Base-by-base conservation (phyloP, 208 protist species). In the Acanthamoeba healyi region DNA sequence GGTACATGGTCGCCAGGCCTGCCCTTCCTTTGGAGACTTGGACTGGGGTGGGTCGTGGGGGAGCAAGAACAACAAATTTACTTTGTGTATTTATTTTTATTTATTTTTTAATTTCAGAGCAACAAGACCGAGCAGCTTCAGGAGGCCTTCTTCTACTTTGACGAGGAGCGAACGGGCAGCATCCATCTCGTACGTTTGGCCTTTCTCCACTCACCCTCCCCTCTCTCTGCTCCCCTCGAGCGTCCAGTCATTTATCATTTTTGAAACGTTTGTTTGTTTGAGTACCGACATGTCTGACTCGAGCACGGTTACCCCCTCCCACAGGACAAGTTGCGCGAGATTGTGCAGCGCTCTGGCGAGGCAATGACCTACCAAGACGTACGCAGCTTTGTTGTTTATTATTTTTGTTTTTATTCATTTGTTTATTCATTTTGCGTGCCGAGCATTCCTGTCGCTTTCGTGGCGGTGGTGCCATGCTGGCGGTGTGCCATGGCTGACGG, bases 91-190 rank as follows among this genome's bases (percentile, higher is more conserved):
- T 63, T 14, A 7, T 29, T n/a, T 65, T 2, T 77, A 46, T 17
- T 36, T 24, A 84, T 84, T 46, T 29, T 15, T 34, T 44, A 61
- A 44, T 40, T 17, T 24, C n/a, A 86, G 17, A 17, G 77, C 15
- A 86, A 86, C 46, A 86, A 86, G 77, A 86, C 77, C 5, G 77
- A 86, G 44, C 77, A 86, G 46, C 77, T 86, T 15, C 77, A 86
- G 44, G 77, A 86, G 12, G 77, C 77, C 2, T 86, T 86, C 46
- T 86, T 86, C 77, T 86, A 86, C 46, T 86, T 86, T 44, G 77
- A 86, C n/a, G 77, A 86, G 44, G 77, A 86, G n/a, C 77, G 77
- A 54, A 86, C 77, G 46, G 77, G 77, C 0, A 61, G 22, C 44
- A 86, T 86, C 34, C 46, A 61, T 14, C 77, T 86, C 17, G 77